Evolutionary conservation across 441 rosid genomes (phyloP).

Genomic region (Daphne laureola): DNA sequence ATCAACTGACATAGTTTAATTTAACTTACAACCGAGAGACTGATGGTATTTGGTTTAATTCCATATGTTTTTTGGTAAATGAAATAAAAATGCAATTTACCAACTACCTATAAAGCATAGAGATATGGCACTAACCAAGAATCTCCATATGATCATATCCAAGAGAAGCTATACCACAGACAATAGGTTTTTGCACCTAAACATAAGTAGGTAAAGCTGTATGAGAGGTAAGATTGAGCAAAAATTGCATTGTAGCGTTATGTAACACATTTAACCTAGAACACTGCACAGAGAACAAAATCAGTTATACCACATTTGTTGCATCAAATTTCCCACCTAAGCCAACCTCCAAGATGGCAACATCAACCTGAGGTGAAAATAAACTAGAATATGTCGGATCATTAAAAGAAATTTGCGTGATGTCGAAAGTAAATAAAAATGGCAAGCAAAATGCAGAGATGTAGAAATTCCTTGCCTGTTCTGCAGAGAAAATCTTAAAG

Average conservation of each 20-base stretch:
- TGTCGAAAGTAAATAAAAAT: slow-evolving; percentile 1
- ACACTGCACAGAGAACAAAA: no score
- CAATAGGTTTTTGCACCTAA: slow-evolving; percentile 74
- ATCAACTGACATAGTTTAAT: no score
- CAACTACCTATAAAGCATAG: slow-evolving; percentile 11
- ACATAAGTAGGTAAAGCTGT: slow-evolving; percentile 10
- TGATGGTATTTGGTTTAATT: no score
- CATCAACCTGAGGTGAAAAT: slow-evolving; percentile 63
- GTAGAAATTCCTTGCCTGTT: slow-evolving; percentile 38
- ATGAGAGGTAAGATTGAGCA: no score
- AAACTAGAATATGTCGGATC: slow-evolving; percentile 4
- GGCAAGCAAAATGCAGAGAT: background rate
- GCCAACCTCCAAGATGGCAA: slow-evolving; percentile 83
- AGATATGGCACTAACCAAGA: slow-evolving; percentile 63
- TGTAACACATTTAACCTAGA: no score
- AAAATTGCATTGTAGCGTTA: no score
- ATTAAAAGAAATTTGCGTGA: slow-evolving; percentile 11
- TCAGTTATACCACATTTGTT: slow-evolving; percentile 95
- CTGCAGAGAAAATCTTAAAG: slow-evolving; percentile 64
- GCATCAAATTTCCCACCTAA: slow-evolving; percentile 86
- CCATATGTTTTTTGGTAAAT: no score
- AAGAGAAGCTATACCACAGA: slow-evolving; percentile 75
- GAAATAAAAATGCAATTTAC: no score
- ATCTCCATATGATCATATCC: slow-evolving; percentile 98
- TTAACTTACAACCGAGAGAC: no score